Evolutionary conservation across 1,284 basidiomycete species (phyloP).

Genomic region (Anthracocystis setariae): DNA sequence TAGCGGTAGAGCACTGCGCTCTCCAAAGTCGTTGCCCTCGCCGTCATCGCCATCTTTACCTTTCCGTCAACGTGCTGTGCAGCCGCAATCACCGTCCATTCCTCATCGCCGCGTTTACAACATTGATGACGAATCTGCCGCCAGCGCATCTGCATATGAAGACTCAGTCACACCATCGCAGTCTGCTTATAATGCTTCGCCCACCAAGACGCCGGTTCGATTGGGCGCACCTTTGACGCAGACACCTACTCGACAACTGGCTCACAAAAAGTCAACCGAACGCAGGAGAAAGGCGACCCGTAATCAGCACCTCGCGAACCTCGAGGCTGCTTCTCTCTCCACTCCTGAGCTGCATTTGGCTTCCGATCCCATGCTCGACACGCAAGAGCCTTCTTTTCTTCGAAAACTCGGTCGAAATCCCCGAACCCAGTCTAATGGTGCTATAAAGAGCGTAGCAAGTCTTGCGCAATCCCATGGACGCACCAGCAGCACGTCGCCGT

Average conservation of each 20-base stretch:
- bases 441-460: slow-evolving; percentile 24
- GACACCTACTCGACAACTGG: slow-evolving; percentile 19
- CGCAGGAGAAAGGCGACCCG: slow-evolving; percentile 32
- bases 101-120: slow-evolving; percentile 42
- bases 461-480: slow-evolving; percentile 8
- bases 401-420: slow-evolving; percentile 38
- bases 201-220: slow-evolving; percentile 14
- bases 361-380: slow-evolving; percentile 53
- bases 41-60: slow-evolving; percentile 25
- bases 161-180: slow-evolving; percentile 26
- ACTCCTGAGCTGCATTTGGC: slow-evolving; percentile 59
- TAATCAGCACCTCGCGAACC: slow-evolving; percentile 45
- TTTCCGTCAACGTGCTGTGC: slow-evolving; percentile 15
- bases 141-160: slow-evolving; percentile 5
- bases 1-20: slow-evolving; percentile 18
- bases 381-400: slow-evolving; percentile 45
- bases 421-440: slow-evolving; percentile 20
- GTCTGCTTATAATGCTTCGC: slow-evolving; percentile 20
- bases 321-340: slow-evolving; percentile 50
- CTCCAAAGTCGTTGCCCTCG: slow-evolving; percentile 28
- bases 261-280: slow-evolving; percentile 33
- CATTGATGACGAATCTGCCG: slow-evolving; percentile 21
- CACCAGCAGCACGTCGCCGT: slow-evolving; percentile 13
- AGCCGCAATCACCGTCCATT: slow-evolving; percentile 24
- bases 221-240: slow-evolving; percentile 13